phyloP scores from a whole-genome alignment of 257 asterid species.

The Plantago elongata region DNA sequence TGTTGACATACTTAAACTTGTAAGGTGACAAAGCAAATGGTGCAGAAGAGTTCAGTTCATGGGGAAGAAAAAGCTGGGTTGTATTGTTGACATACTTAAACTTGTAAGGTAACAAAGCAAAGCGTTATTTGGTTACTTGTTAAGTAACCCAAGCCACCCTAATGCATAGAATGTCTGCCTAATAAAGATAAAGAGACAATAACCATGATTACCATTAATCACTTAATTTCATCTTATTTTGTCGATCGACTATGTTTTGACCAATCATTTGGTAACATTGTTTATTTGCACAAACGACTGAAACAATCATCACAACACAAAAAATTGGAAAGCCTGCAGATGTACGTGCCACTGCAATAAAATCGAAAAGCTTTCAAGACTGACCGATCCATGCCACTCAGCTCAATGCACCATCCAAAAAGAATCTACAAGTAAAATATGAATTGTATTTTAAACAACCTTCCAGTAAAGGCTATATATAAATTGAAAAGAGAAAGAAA shows the following conservation, averaged over 20 bases:
- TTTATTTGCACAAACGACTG: not conserved
- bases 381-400: constrained; percentile 98
- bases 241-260: no score
- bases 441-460: constrained; percentile 16
- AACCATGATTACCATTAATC: no score
- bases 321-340: constrained; percentile 12
- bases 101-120: no score
- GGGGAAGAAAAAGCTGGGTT: not conserved
- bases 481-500: no score
- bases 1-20: not conserved
- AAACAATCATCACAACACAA: constrained; percentile 9
- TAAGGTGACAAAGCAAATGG: no score
- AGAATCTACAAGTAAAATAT: constrained; percentile 50
- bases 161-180: no score
- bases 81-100: not conserved
- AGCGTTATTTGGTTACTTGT: not conserved
- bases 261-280: not conserved
- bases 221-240: no score
- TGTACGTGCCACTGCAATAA: not conserved
- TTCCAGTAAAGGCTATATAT: not conserved
- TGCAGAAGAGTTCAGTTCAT: not conserved
- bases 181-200: no score
- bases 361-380: constrained; percentile 26
- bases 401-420: constrained; percentile 99
- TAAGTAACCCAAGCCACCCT: not conserved